phyloP scores from a whole-genome alignment of 2,329 filamentous ascomycete genomes.

The Claviceps maximensis region DNA sequence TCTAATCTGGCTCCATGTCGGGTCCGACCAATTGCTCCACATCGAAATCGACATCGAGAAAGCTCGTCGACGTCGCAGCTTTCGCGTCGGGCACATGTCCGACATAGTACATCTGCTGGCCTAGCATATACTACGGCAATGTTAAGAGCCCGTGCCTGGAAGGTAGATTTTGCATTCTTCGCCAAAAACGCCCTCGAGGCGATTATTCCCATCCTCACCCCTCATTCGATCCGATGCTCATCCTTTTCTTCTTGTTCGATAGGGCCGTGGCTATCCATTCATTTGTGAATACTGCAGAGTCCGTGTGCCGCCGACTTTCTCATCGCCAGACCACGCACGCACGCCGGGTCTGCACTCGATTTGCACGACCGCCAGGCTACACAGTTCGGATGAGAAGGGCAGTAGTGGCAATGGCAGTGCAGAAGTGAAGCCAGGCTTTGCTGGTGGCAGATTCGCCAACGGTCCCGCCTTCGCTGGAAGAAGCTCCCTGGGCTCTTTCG shows the following conservation, averaged over 20 bases:
- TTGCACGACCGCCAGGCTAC: constrained; percentile 5
- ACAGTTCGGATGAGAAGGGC: constrained; percentile 7
- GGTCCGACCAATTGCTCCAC: background rate
- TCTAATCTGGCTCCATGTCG: too few relatives aligned
- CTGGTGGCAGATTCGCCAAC: constrained; percentile 14
- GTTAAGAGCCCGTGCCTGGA: constrained; percentile 29
- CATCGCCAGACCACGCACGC: constrained; percentile 3
- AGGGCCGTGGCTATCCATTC: constrained; percentile 26
- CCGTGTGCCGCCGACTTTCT: constrained; percentile 13
- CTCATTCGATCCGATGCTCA: constrained; percentile 6
- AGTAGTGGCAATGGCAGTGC: constrained; percentile 10
- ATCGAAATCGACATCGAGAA: background rate
- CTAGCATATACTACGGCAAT: constrained; percentile 18
- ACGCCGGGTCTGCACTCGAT: background rate
- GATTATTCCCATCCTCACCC: background rate
- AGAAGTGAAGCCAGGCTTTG: constrained; percentile 12
- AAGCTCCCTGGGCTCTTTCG: too few relatives aligned
- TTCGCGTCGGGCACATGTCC: background rate
- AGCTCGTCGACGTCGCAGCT: background rate
- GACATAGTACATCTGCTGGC: background rate
- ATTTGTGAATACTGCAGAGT: constrained; percentile 28
- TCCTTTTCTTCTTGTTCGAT: background rate
- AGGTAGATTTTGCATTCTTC: constrained; percentile 16
- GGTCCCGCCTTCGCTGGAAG: constrained; percentile 9
- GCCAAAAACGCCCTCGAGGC: background rate